Base-by-base conservation (phyloP, 441 rosid genomes). In the Euphorbia corollata region DNA sequence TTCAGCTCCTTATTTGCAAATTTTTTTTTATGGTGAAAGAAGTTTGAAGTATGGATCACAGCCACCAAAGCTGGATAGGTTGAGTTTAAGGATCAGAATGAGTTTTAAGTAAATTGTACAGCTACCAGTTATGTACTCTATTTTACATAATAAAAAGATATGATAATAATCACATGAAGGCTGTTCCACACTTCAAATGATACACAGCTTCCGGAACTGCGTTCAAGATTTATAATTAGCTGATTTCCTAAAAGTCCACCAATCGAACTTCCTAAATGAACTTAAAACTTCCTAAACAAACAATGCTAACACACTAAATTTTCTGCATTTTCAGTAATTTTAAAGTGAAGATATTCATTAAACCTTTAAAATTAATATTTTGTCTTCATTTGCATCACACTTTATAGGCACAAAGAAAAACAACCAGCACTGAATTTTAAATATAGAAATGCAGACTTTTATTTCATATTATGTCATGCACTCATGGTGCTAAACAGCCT, bases 231-330 rank as follows among this genome's bases (percentile, higher is more conserved):
- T 54, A 6, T 6, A 22, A 55, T 19, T 50, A 55, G 34, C 60
- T 55, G 39, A 66, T n/a, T 12, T 23, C 59, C 68, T 23, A 39
- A 56, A 15, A 55, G 43, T 48, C 36, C 61, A 15, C 34, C 16
- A n/a, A 16, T 24, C 24, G 11, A 54, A 36, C 50, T 65, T 54
- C 23, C 6, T n/a, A n/a, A n/a, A n/a, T n/a, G n/a, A n/a, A n/a
- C n/a, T n/a, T n/a, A n/a, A n/a, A n/a, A n/a, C n/a, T n/a, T n/a
- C n/a, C n/a, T n/a, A n/a, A n/a, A n/a, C n/a, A n/a, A n/a, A n/a
- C n/a, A n/a, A n/a, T n/a, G n/a, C n/a, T n/a, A n/a, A n/a, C n/a
- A n/a, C n/a, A n/a, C n/a, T n/a, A n/a, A n/a, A n/a, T n/a, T n/a
- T n/a, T n/a, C n/a, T n/a, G n/a, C n/a, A n/a, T n/a, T n/a, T n/a